Conservation (phyloP, 257 asterid genomes). For the Parsonsia alboflavescens region DNA sequence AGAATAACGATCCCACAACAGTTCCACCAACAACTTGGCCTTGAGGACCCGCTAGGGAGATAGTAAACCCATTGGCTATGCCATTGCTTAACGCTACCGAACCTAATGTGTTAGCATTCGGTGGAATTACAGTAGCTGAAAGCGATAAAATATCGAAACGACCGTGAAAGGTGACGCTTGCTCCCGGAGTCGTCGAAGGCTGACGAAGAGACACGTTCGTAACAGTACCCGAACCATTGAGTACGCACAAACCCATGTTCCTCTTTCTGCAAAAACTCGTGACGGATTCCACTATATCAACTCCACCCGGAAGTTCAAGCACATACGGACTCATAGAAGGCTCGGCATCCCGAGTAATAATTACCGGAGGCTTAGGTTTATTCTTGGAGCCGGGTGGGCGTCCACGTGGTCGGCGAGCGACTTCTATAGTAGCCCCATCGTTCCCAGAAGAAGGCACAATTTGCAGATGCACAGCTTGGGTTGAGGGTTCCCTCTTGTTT, state of each 20-base stretch:
- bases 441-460: slow-evolving; percentile 18
- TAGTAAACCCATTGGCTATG: slow-evolving; percentile 40
- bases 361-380: slow-evolving; percentile 58
- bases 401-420: slow-evolving; percentile 77
- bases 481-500: slow-evolving; percentile 1
- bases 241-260: slow-evolving; percentile 45
- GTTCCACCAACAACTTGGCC: slow-evolving; percentile 80
- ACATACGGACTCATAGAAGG: slow-evolving; percentile 69
- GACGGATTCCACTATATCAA: slow-evolving; percentile 44
- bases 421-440: slow-evolving; percentile 72
- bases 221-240: slow-evolving; percentile 56
- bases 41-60: slow-evolving; percentile 69
- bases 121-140: slow-evolving; percentile 50
- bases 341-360: slow-evolving; percentile 47
- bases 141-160: slow-evolving; percentile 65
- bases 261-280: slow-evolving; percentile 43
- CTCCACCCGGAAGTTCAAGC: slow-evolving; percentile 54
- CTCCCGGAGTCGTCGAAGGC: slow-evolving; percentile 59
- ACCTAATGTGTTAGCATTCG: neutral
- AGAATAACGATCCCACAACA: slow-evolving; percentile 57
- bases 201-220: slow-evolving; percentile 54
- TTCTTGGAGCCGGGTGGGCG: slow-evolving; percentile 75
- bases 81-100: slow-evolving; percentile 10
- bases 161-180: slow-evolving; percentile 71
- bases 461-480: slow-evolving; percentile 7